These are phyloP conservation scores for Paraphysoderma sedebokerense DNA, from an alignment of 371 early-diverging fungal species.

Conservation along the genomic window DNA sequence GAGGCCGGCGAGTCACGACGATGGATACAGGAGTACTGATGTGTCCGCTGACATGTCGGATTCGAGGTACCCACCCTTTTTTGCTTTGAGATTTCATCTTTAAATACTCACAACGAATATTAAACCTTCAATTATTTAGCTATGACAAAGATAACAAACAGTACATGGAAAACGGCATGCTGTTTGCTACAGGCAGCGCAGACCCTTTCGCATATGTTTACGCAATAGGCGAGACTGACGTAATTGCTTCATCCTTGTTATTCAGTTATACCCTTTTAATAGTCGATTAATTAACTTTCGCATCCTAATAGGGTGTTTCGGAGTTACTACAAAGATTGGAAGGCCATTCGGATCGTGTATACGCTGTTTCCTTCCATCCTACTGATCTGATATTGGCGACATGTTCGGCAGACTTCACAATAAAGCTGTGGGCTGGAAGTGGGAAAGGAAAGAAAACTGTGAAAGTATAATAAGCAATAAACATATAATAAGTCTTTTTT, in stretches of 20 bases:
- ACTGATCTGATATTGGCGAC: slow-evolving; percentile 57
- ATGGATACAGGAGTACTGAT: too few species aligned
- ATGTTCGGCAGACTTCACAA: slow-evolving; percentile 65
- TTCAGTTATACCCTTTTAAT: background rate
- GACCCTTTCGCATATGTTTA: slow-evolving; percentile 74
- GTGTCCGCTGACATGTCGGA: too few species aligned
- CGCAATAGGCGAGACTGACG: slow-evolving; percentile 41
- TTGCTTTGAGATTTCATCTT: too few species aligned
- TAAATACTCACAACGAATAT: too few species aligned
- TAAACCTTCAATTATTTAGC: background rate
- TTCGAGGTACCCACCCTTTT: too few species aligned
- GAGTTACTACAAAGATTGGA: slow-evolving; percentile 55
- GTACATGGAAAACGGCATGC: slow-evolving; percentile 28
- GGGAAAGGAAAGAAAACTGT: slow-evolving; percentile 1
- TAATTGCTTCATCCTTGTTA: slow-evolving; percentile 4
- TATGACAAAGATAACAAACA: background rate
- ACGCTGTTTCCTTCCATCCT: slow-evolving; percentile 68
- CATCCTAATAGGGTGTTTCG: slow-evolving; percentile 30
- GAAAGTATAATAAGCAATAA: background rate
- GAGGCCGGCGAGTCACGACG: too few species aligned
- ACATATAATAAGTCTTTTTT: background rate
- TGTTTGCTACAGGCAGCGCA: slow-evolving; percentile 69
- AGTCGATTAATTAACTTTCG: background rate
- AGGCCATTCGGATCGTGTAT: slow-evolving; percentile 74
- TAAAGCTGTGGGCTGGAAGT: slow-evolving; percentile 58